Evolutionary conservation across 2,329 filamentous ascomycete species (phyloP).

Genomic region (Trichoderma asperellum): DNA sequence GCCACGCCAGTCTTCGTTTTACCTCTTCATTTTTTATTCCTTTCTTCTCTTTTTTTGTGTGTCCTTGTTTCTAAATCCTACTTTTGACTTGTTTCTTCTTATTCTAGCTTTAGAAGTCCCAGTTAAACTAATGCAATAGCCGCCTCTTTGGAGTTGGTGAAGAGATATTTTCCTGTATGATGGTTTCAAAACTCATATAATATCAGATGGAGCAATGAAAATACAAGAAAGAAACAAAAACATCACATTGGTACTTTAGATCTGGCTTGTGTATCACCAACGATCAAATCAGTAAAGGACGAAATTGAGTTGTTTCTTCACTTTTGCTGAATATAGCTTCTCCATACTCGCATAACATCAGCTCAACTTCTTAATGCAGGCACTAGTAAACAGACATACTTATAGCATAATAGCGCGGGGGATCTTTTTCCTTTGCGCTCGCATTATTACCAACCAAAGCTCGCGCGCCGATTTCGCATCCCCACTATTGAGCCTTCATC

Average conservation of each 20-base stretch:
- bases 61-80: neutral
- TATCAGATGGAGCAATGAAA: constrained; percentile 15
- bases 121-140: neutral
- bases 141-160: neutral
- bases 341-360: neutral
- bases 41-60: neutral
- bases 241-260: no score
- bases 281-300: neutral
- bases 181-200: neutral
- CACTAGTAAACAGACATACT: neutral
- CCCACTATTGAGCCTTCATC: neutral
- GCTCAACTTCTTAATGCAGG: neutral
- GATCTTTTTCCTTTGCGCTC: neutral
- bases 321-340: neutral
- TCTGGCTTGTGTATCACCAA: neutral
- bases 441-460: neutral
- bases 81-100: neutral
- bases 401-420: neutral
- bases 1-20: neutral
- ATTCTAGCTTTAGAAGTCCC: neutral
- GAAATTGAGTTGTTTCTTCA: neutral
- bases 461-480: constrained; percentile 23
- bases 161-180: neutral
- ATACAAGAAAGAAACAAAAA: neutral
- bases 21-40: neutral